A percentile compares a stretch with the other conserved stretches of the same genome.
Conservation (phyloP, 495 filamentous ascomycete species). For the Eremomyces bilateralis region DNA sequence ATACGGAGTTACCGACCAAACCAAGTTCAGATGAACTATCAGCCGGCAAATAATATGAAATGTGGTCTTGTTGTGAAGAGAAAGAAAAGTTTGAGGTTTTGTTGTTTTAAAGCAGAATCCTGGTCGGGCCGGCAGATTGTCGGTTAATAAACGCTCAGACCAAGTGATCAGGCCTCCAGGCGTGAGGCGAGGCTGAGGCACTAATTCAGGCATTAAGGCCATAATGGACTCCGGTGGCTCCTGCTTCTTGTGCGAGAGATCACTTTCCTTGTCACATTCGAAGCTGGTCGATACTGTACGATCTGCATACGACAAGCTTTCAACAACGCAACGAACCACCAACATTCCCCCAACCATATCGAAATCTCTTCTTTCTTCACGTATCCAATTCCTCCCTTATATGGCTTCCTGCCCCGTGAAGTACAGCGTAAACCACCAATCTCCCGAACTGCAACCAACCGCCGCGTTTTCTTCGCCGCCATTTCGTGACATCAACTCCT, state of each 20-base stretch:
- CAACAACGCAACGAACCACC: no score
- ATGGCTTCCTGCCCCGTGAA: no score
- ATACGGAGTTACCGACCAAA: constrained; percentile 68
- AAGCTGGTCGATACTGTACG: no score
- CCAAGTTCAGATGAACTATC: constrained; percentile 24
- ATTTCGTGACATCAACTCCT: background rate
- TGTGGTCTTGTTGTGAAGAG: constrained; percentile 46
- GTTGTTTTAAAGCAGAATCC: background rate
- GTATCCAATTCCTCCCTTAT: no score
- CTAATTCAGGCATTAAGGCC: no score
- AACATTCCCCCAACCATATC: no score
- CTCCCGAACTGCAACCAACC: background rate
- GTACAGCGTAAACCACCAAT: background rate
- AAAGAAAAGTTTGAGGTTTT: constrained; percentile 22
- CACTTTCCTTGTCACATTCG: no score
- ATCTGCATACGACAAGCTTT: no score
- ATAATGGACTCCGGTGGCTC: no score
- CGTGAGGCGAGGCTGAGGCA: no score
- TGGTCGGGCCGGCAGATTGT: background rate
- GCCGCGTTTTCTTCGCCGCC: background rate
- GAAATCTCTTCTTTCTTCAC: no score
- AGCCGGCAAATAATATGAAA: constrained; percentile 80
- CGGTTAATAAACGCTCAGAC: background rate
- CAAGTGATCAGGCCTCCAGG: background rate
- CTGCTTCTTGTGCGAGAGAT: no score